Evolutionary conservation across 345 rosid species (phyloP).

Genomic region (Eucalyptus decipiens): DNA sequence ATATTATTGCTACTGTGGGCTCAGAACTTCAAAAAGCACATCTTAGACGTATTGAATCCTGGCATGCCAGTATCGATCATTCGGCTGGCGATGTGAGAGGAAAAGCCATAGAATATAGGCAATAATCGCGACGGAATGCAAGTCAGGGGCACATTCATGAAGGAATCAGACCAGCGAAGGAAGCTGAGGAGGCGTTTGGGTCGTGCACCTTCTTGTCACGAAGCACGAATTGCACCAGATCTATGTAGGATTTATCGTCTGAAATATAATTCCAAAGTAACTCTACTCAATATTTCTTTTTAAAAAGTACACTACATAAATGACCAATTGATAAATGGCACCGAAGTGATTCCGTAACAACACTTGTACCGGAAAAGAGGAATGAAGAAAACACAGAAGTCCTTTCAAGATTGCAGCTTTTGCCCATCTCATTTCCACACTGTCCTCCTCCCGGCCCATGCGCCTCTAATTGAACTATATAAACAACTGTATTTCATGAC

Average conservation of each 20-base stretch:
- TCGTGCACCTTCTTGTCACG: neutral
- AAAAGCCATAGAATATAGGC: neutral
- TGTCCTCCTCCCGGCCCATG: neutral
- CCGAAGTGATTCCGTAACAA: neutral
- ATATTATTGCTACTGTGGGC: neutral
- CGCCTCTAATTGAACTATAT: neutral
- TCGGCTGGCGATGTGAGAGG: constrained; percentile 15
- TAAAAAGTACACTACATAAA: too few relatives aligned
- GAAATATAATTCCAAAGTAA: too few relatives aligned
- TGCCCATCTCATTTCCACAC: neutral
- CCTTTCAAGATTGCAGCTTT: neutral
- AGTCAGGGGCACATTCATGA: constrained; percentile 13
- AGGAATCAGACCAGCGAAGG: constrained; percentile 40
- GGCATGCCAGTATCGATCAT: constrained; percentile 25
- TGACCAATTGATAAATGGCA: neutral
- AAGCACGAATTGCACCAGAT: too few relatives aligned
- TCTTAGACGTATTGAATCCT: neutral
- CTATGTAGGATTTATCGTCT: neutral
- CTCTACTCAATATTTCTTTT: too few relatives aligned
- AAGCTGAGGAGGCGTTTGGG: constrained; percentile 43
- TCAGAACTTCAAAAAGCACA: neutral
- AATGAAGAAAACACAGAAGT: neutral
- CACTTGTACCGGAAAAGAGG: neutral
- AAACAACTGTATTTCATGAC: neutral
- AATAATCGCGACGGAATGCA: constrained; percentile 35